Evolutionary conservation across 371 early-diverging fungal genomes (phyloP).

Genomic region (Syncephalis plumigaleata): DNA sequence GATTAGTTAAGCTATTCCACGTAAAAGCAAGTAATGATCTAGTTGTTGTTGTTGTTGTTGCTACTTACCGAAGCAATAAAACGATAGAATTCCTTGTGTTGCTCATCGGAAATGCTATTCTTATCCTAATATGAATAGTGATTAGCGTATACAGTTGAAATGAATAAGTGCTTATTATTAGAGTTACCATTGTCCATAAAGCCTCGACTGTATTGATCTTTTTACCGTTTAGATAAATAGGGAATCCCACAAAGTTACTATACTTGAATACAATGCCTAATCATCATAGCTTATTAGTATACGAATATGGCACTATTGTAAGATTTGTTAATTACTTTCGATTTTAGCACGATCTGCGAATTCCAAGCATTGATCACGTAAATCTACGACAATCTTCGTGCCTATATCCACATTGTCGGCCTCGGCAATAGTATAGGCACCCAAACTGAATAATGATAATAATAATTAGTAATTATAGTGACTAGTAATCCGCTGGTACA

Average conservation of each 20-base stretch:
- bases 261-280: constrained; percentile 75
- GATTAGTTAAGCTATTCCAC: no score
- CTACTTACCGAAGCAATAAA: constrained; percentile 35
- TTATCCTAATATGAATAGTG: constrained; percentile 21
- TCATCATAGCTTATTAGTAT: no score
- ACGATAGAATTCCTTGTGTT: constrained; percentile 82
- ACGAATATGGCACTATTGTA: constrained; percentile 1
- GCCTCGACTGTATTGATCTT: constrained; percentile 80
- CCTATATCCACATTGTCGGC: constrained; percentile 66
- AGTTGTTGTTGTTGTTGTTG: no score
- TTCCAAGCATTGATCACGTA: constrained; percentile 79
- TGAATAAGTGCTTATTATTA: no score
- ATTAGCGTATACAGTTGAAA: no score
- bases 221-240: constrained; percentile 67
- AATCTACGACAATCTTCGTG: constrained; percentile 83
- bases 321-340: constrained; percentile 12
- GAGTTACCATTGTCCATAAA: constrained; percentile 78
- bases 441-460: constrained; percentile 10
- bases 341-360: constrained; percentile 59
- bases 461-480: no score
- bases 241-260: constrained; percentile 93
- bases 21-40: no score
- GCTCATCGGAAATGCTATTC: constrained; percentile 61
- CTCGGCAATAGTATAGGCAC: constrained; percentile 59
- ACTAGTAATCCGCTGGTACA: background rate